Evolutionary conservation across 2,329 filamentous ascomycete genomes (phyloP), one percentile per base, ranked within the genome.

Genomic region (Massarina eburnea): DNA sequence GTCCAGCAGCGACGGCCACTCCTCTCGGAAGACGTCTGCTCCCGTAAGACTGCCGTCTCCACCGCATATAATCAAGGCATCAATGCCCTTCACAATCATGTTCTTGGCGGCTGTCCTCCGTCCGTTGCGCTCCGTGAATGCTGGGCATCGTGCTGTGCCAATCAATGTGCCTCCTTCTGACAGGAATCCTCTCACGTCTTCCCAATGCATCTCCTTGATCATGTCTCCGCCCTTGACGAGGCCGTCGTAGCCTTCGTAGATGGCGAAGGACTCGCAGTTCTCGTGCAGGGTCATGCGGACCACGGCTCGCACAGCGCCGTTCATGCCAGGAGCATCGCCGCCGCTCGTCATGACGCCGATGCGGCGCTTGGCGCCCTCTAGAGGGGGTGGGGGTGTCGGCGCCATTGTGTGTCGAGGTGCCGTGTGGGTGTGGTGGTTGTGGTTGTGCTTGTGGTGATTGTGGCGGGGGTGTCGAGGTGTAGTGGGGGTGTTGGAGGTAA

Each of bases 81-180:
- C 91, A 57, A 99, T 97, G 66, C 94, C 94, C 58, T 89, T 84
- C 49, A 90, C 72, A 33, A 99, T 82, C 84, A 99, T 86, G 76
- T 99, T 96, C 79, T 92, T 96, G 48, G 94, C 94, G 1, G 90
- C 94, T 43, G 78, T 81, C 49, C 96, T 73, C 55, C 94, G 86
- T 15, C 94, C 94, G 22, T 85, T 76, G 37, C 94, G 86, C 72
- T 96, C 87, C 73, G 88, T 92, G 75, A 99, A 99, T 45, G 83
- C 85, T 83, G 87, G 89, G 76, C 91, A 96, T 52, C 94, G 82
- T 45, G 94, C 94, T 32, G 94, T 97, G 51, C 94, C 94, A 66
- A 99, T 97, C 52, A 96, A 81, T 14, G 94, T 99, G 53, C 94
- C 94, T 52, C 94, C 94, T 68, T 95, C 91, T 24, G 89, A 92